Percentiles rank a stretch among this genome's conserved stretches.
Evolutionary conservation across 768 basidiomycete species (phyloP).

Genomic region (Termitomyces eurrhizus): DNA sequence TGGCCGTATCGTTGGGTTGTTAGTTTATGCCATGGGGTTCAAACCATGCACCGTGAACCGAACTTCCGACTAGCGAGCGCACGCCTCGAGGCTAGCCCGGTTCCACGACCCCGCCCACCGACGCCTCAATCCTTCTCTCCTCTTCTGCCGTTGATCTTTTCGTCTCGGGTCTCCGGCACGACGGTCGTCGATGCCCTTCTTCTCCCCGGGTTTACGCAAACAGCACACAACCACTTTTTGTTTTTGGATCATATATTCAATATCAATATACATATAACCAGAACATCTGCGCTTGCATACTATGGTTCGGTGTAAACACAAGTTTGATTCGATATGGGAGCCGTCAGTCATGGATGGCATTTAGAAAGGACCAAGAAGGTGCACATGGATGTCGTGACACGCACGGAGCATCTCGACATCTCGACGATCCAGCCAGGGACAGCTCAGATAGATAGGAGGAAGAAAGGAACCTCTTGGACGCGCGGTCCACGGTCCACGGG

Average conservation of each 20-base stretch:
- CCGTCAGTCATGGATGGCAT: neutral
- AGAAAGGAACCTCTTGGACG: neutral
- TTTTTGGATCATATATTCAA: neutral
- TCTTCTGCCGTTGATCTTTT: neutral
- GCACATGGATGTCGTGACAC: neutral
- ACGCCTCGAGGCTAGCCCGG: neutral
- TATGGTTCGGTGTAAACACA: neutral
- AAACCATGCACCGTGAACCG: neutral
- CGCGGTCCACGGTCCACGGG: slow-evolving; percentile 1
- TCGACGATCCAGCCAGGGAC: neutral
- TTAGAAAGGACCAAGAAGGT: neutral
- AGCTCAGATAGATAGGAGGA: neutral
- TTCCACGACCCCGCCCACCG: neutral
- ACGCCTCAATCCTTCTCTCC: neutral
- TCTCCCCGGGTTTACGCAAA: neutral
- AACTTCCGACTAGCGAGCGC: neutral
- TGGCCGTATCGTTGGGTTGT: neutral
- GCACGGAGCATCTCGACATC: neutral
- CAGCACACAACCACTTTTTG: neutral
- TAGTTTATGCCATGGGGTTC: neutral
- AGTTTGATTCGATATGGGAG: neutral
- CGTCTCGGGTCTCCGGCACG: neutral
- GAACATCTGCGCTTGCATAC: neutral
- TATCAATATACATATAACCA: neutral
- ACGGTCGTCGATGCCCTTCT: neutral